phyloP scores from a whole-genome alignment of 371 early-diverging fungal species.

The Apophysomyces ossiformis region DNA sequence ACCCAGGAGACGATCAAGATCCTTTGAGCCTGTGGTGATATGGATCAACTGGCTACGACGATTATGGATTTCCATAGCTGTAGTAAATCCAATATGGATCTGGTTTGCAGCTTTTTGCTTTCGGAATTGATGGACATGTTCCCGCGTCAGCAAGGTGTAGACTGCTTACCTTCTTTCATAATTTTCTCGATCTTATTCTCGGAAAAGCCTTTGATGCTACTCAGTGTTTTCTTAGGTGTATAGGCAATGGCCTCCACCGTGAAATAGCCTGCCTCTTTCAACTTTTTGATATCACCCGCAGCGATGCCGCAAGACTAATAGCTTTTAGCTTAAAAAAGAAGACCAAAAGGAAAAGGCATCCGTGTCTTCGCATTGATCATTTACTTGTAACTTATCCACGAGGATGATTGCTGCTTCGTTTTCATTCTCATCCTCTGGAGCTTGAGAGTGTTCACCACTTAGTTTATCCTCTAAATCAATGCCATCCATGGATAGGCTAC shows the following conservation, averaged over 20 bases:
- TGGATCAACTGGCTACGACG: slow-evolving; percentile 82
- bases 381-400: too few species aligned
- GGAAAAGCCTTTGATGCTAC: slow-evolving; percentile 97
- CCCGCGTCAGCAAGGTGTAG: too few species aligned
- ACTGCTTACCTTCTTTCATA: slow-evolving; percentile 76
- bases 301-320: slow-evolving; percentile 74
- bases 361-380: too few species aligned
- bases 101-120: slow-evolving; percentile 71
- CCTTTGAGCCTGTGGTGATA: slow-evolving; percentile 93
- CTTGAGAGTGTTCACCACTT: too few species aligned
- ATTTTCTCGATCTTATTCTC: slow-evolving; percentile 98
- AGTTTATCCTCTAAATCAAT: too few species aligned
- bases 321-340: too few species aligned
- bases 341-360: too few species aligned
- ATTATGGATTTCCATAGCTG: slow-evolving; percentile 91
- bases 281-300: slow-evolving; percentile 79
- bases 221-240: slow-evolving; percentile 88
- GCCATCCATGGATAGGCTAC: too few species aligned
- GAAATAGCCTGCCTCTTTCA: slow-evolving; percentile 87
- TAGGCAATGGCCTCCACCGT: slow-evolving; percentile 95
- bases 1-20: slow-evolving; percentile 93
- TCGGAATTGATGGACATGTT: slow-evolving; percentile 13
- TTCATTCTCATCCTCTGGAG: too few species aligned
- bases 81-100: slow-evolving; percentile 95
- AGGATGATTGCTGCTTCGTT: too few species aligned